Percentiles rank a stretch among this genome's conserved stretches.
These are phyloP conservation scores for Fusarium duplospermum DNA, from an alignment of 2,329 filamentous ascomycete species.

Conservation along the genomic window DNA sequence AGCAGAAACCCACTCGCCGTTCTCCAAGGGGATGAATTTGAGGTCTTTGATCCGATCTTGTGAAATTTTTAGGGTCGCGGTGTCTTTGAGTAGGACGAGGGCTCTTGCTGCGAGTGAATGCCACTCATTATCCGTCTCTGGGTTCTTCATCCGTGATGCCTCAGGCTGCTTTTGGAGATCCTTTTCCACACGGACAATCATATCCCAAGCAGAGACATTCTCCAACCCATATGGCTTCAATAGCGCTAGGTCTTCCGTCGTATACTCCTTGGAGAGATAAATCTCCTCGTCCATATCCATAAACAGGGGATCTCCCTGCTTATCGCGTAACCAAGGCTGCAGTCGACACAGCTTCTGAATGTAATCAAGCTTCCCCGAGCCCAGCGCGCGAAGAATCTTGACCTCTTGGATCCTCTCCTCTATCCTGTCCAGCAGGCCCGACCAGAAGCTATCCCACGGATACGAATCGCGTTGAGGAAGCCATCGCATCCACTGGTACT, in stretches of 20 bases:
- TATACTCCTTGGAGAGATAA: slow-evolving; percentile 36
- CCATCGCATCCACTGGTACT: slow-evolving; percentile 59
- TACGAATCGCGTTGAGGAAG: slow-evolving; percentile 48
- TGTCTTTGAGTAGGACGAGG: not conserved
- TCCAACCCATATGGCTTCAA: slow-evolving; percentile 22
- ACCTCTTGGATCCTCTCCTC: slow-evolving; percentile 16
- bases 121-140: slow-evolving; percentile 18
- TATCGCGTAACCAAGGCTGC: slow-evolving; percentile 18
- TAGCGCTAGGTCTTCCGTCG: not conserved
- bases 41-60: slow-evolving; percentile 7
- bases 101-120: slow-evolving; percentile 30
- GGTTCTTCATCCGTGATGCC: slow-evolving; percentile 25
- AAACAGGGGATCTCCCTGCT: slow-evolving; percentile 30
- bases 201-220: not conserved
- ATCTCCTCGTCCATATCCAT: slow-evolving; percentile 19
- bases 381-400: slow-evolving; percentile 19
- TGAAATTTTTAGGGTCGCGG: not conserved
- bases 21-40: slow-evolving; percentile 25
- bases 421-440: slow-evolving; percentile 40
- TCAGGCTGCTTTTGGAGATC: slow-evolving; percentile 7
- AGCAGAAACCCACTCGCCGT: slow-evolving; percentile 31
- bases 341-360: slow-evolving; percentile 18
- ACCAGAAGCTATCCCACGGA: slow-evolving; percentile 46
- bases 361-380: not conserved
- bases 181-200: slow-evolving; percentile 10